Conservation (phyloP, 1,284 basidiomycete species). For the Pseudozyma sp. region DNA sequence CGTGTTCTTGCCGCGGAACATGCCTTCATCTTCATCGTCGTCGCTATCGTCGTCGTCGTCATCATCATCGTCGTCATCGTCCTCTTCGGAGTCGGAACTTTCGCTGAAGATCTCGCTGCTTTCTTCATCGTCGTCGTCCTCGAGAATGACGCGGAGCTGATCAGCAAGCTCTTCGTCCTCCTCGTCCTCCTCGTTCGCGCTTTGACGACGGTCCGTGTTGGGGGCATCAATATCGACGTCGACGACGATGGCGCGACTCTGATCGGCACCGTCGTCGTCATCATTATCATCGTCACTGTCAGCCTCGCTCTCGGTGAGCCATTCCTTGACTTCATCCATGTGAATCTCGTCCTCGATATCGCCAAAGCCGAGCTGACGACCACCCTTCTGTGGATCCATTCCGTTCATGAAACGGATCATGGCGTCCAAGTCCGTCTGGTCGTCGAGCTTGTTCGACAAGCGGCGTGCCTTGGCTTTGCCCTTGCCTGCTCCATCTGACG, state of each 20-base stretch:
- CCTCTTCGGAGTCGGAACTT: constrained; percentile 27
- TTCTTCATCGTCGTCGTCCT: constrained; percentile 37
- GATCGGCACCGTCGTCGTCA: constrained; percentile 5
- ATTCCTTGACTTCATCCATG: constrained; percentile 57
- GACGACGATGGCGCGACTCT: background rate
- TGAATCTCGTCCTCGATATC: constrained; percentile 54
- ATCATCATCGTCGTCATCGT: constrained; percentile 15
- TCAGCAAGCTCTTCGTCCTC: constrained; percentile 33
- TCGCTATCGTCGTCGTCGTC: constrained; percentile 22
- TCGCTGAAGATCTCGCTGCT: constrained; percentile 37
- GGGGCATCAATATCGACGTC: background rate
- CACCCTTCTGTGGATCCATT: constrained; percentile 59
- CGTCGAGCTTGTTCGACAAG: constrained; percentile 36
- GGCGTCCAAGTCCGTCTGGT: constrained; percentile 49
- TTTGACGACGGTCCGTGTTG: background rate
- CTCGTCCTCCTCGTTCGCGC: constrained; percentile 22
- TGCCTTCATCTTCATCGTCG: constrained; percentile 57
- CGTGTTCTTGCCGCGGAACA: constrained; percentile 68
- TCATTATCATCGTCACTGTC: constrained; percentile 29
- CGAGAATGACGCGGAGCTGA: constrained; percentile 45
- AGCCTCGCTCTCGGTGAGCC: constrained; percentile 55
- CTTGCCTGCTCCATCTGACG: constrained; percentile 11
- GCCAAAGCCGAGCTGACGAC: constrained; percentile 55
- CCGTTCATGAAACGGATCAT: constrained; percentile 62
- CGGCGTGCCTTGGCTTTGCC: constrained; percentile 32